phyloP scores from a whole-genome alignment of 2,329 filamentous ascomycete species.

The Fusarium newnesense region DNA sequence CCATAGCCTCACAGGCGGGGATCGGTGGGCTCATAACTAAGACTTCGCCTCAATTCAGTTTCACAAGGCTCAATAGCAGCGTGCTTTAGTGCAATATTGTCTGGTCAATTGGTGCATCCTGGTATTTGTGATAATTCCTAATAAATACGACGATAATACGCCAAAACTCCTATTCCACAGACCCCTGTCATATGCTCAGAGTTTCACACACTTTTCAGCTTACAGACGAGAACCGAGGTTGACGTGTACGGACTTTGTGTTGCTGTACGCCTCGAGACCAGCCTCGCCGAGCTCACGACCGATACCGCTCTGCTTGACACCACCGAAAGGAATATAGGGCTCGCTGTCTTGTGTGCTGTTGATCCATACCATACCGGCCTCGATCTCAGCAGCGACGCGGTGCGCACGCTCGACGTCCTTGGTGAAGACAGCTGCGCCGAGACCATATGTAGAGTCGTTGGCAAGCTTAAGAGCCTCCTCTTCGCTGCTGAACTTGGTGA shows the following conservation, averaged over 20 bases:
- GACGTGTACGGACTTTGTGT: slow-evolving; percentile 42
- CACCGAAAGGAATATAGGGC: slow-evolving; percentile 42
- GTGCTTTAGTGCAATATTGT: not conserved
- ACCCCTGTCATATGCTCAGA: not conserved
- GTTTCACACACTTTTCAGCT: not conserved
- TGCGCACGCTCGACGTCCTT: slow-evolving; percentile 82
- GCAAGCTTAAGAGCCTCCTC: slow-evolving; percentile 78
- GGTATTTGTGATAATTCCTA: slow-evolving; percentile 19
- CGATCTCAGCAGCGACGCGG: slow-evolving; percentile 76
- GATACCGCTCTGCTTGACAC: slow-evolving; percentile 45
- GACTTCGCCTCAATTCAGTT: slow-evolving; percentile 13
- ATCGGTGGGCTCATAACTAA: not conserved
- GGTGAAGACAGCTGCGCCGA: slow-evolving; percentile 84
- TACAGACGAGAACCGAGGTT: slow-evolving; percentile 41
- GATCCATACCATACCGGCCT: slow-evolving; percentile 72
- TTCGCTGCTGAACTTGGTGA: slow-evolving; percentile 84
- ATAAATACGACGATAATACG: slow-evolving; percentile 22
- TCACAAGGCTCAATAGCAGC: not conserved
- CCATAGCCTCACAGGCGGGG: slow-evolving; percentile 9
- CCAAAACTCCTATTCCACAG: slow-evolving; percentile 23
- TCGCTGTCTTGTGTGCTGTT: slow-evolving; percentile 48
- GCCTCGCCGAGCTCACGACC: slow-evolving; percentile 42
- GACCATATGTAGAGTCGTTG: slow-evolving; percentile 80
- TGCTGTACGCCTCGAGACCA: slow-evolving; percentile 43
- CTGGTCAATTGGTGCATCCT: not conserved